A percentile compares a stretch with the other conserved stretches of the same genome.
Conservation (phyloP, 2,329 filamentous ascomycete species). For the Botrytis fragariae region DNA sequence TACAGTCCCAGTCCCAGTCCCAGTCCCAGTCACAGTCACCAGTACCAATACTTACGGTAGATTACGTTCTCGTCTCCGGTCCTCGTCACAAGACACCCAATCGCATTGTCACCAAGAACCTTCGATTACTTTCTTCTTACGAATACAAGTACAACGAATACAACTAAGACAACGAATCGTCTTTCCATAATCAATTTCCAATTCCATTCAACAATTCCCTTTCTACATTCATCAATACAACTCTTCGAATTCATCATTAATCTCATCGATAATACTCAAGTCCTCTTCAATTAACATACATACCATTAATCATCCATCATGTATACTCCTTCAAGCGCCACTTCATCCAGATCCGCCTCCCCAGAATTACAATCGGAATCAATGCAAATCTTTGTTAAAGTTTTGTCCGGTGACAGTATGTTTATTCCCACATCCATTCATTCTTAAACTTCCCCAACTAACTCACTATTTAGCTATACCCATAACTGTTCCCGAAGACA, state of each 20-base stretch:
- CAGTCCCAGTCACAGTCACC: neutral
- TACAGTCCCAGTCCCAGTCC: neutral
- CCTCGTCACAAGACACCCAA: slow-evolving; percentile 21
- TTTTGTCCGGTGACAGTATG: slow-evolving; percentile 57
- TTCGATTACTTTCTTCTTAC: slow-evolving; percentile 13
- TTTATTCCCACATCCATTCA: slow-evolving; percentile 21
- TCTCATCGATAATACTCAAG: neutral
- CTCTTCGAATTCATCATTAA: neutral
- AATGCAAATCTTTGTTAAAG: slow-evolving; percentile 62
- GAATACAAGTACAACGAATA: slow-evolving; percentile 20
- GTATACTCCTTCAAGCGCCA: slow-evolving; percentile 28
- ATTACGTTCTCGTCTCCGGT: slow-evolving; percentile 19
- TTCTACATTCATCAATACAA: neutral
- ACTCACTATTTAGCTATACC: slow-evolving; percentile 50
- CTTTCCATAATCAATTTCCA: neutral
- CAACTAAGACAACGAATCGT: neutral
- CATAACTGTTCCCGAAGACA: slow-evolving; percentile 52
- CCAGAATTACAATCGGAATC: slow-evolving; percentile 45
- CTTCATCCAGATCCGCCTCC: slow-evolving; percentile 37
- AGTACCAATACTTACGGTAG: neutral
- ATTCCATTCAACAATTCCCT: neutral
- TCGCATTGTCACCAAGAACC: slow-evolving; percentile 7
- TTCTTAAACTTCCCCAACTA: slow-evolving; percentile 19
- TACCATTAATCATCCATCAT: slow-evolving; percentile 24
- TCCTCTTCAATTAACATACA: neutral